These are phyloP conservation scores for Erodium trifolium DNA, from an alignment of 441 rosid species.

Conservation along the genomic window DNA sequence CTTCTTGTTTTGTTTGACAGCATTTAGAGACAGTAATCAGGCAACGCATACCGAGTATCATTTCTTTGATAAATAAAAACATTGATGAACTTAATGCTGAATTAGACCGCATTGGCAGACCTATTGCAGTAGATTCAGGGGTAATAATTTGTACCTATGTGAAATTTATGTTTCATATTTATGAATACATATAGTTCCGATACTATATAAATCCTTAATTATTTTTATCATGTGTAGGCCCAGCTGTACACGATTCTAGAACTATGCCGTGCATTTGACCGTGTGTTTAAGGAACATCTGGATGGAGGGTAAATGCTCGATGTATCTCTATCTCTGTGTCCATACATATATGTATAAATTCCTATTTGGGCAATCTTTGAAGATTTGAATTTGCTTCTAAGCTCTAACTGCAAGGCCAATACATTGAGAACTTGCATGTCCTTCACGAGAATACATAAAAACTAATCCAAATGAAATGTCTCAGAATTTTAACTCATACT, in stretches of 20 bases:
- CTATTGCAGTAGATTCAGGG: conserved; percentile 94
- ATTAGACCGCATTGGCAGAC: conserved; percentile 95
- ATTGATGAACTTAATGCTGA: conserved; percentile 96
- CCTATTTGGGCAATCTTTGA: not conserved
- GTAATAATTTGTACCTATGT: conserved; percentile 27
- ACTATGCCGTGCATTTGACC: conserved; percentile 95
- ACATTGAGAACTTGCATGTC: not conserved
- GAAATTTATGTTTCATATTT: not conserved
- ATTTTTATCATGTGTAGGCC: conserved; percentile 42
- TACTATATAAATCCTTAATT: not conserved
- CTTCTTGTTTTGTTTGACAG: conserved; percentile 30
- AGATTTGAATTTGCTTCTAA: not conserved
- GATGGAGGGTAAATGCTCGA: conserved; percentile 78
- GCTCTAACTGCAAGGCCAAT: not conserved
- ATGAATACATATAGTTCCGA: conserved; percentile 15
- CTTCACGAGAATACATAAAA: conserved; percentile 3
- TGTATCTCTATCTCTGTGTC: conserved; percentile 15
- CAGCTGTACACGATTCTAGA: conserved; percentile 90
- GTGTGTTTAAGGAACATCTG: conserved; percentile 93
- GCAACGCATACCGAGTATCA: conserved; percentile 94
- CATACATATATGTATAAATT: not conserved
- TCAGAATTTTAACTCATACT: not conserved
- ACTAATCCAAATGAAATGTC: conserved; percentile 1
- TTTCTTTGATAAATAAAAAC: conserved; percentile 86
- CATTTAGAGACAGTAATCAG: conserved; percentile 90